phyloP scores from a whole-genome alignment of 257 asterid genomes.

The Primulina tabacum region DNA sequence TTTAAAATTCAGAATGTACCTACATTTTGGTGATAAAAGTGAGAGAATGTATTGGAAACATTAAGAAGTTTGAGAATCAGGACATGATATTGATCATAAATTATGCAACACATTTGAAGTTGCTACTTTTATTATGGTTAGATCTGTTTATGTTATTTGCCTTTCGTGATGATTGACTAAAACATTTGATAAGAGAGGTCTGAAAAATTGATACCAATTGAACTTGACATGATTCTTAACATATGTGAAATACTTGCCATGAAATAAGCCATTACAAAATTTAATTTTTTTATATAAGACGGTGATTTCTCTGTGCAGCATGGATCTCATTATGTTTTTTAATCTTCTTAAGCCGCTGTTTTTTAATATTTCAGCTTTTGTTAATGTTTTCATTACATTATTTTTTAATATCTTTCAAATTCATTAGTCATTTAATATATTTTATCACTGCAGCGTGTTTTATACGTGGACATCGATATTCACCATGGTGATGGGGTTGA shows the following conservation, averaged over 20 bases:
- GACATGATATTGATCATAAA: background rate
- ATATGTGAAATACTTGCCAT: background rate
- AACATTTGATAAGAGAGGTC: background rate
- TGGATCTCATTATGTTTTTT: background rate
- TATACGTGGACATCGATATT: constrained; percentile 48
- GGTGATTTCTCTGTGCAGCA: background rate
- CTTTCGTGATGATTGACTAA: background rate
- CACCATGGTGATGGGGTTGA: constrained; percentile 58
- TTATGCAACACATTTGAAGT: background rate
- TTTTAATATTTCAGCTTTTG: background rate
- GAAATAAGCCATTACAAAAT: too few relatives aligned
- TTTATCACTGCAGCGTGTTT: constrained; percentile 37
- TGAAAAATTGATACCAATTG: background rate
- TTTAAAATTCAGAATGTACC: background rate
- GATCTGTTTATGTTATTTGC: background rate
- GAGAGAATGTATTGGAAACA: background rate
- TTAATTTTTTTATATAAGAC: background rate
- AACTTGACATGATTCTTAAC: background rate
- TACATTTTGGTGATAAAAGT: background rate
- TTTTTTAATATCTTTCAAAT: too few relatives aligned
- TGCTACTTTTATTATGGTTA: background rate
- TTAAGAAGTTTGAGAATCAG: background rate
- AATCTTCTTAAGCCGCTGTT: background rate
- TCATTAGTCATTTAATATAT: background rate
- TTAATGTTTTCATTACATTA: background rate